phyloP scores from a whole-genome alignment of 2,329 filamentous ascomycete genomes.

The Phaeophleospora eucalypticola region DNA sequence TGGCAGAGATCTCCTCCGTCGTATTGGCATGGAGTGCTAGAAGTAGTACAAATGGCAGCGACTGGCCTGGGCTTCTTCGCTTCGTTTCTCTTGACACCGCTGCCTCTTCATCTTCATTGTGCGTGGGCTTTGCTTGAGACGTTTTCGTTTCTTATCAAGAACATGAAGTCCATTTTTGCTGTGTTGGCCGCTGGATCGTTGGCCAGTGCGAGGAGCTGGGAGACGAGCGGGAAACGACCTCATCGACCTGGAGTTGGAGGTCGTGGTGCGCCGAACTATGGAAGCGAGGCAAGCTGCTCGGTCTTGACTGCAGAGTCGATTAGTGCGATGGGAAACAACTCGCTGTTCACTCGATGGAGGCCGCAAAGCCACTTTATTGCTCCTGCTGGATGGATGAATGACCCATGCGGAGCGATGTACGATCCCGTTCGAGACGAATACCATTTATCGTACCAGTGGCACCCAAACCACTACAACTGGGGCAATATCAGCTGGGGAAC shows the following conservation, averaged over 20 bases:
- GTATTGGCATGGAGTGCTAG: background rate
- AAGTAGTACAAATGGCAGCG: background rate
- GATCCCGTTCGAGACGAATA: slow-evolving; percentile 47
- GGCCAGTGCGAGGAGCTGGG: background rate
- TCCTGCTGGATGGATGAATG: slow-evolving; percentile 49
- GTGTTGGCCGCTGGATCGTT: background rate
- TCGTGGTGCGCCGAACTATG: background rate
- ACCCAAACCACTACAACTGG: slow-evolving; percentile 46
- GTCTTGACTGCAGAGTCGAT: slow-evolving; percentile 31
- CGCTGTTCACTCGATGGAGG: slow-evolving; percentile 48
- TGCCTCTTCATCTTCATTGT: too few species aligned
- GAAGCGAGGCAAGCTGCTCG: slow-evolving; percentile 16
- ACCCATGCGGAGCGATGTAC: slow-evolving; percentile 51
- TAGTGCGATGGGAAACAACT: slow-evolving; percentile 42
- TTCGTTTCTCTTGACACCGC: too few species aligned
- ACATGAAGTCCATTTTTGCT: background rate
- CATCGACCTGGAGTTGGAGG: background rate
- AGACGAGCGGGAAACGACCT: background rate
- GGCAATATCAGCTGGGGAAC: slow-evolving; percentile 51
- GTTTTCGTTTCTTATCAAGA: background rate
- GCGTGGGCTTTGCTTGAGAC: background rate
- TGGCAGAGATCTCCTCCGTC: slow-evolving; percentile 1
- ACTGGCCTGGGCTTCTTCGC: background rate
- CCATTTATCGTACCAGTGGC: slow-evolving; percentile 53
- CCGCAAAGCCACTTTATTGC: slow-evolving; percentile 45